These are phyloP conservation scores for Withania somnifera DNA, from an alignment of 305 asterid species.

Conservation along the genomic window DNA sequence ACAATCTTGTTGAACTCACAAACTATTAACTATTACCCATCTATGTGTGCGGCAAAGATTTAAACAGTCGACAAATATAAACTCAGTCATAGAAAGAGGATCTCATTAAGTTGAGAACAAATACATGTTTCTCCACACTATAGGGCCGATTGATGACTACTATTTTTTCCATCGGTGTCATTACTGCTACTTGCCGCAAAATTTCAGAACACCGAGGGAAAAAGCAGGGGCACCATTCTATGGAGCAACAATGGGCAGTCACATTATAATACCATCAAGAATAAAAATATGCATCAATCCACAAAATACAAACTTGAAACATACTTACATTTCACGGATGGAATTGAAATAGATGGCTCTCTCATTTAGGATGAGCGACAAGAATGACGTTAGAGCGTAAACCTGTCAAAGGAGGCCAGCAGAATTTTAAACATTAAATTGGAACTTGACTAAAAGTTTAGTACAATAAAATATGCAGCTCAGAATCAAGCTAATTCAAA, in stretches of 20 bases:
- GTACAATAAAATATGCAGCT: neutral
- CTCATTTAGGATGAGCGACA: conserved; percentile 62
- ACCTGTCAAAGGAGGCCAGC: conserved; percentile 45
- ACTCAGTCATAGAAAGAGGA: neutral
- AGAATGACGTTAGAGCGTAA: conserved; percentile 87
- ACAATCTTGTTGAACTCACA: neutral
- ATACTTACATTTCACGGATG: conserved; percentile 86
- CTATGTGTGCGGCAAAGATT: neutral
- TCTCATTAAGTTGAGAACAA: neutral
- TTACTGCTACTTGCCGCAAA: neutral
- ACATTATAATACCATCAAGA: neutral
- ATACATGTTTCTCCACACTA: neutral
- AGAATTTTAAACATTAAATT: neutral
- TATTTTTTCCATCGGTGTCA: neutral
- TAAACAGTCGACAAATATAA: neutral
- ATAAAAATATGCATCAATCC: neutral
- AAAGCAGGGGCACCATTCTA: neutral
- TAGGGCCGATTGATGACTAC: neutral
- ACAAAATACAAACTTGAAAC: neutral
- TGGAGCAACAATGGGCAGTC: neutral
- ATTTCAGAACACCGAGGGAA: neutral
- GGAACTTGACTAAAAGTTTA: neutral
- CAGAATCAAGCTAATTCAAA: neutral
- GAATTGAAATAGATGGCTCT: conserved; percentile 95
- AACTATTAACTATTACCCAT: neutral